phyloP scores from a whole-genome alignment of 305 asterid genomes.

The Fraxinus sp. region DNA sequence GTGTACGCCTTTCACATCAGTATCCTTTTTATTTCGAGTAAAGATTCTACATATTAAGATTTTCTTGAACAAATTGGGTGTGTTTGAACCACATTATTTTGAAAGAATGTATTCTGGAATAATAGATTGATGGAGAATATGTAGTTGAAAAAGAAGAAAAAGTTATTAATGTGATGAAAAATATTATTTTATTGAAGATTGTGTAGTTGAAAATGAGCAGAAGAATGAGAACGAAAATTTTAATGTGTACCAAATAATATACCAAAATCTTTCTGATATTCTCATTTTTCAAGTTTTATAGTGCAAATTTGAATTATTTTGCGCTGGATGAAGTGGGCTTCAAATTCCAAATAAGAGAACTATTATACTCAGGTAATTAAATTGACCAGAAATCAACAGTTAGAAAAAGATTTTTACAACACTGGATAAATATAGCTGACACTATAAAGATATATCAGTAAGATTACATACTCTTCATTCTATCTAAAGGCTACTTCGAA shows the following conservation, averaged over 20 bases:
- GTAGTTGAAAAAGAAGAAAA: no score
- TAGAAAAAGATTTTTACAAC: conserved; percentile 9
- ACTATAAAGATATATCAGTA: conserved; percentile 17
- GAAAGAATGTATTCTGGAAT: no score
- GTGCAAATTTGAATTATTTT: not conserved
- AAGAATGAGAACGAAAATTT: no score
- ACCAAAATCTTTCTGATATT: not conserved
- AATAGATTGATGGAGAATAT: no score
- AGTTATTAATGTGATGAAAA: no score
- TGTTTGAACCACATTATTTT: no score
- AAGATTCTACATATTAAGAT: not conserved
- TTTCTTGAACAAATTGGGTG: not conserved
- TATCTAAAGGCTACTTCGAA: conserved; percentile 17
- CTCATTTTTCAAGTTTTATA: not conserved
- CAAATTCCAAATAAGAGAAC: not conserved
- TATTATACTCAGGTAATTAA: not conserved
- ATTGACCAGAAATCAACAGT: not conserved
- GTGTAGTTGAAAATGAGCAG: no score
- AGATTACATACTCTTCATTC: conserved; percentile 4
- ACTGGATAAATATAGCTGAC: conserved; percentile 21
- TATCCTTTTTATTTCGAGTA: no score
- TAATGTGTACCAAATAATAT: not conserved
- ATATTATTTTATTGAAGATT: no score
- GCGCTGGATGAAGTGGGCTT: not conserved
- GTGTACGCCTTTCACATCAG: not conserved